phyloP scores from a whole-genome alignment of 805 yeast species.

The Candida incommunis region DNA sequence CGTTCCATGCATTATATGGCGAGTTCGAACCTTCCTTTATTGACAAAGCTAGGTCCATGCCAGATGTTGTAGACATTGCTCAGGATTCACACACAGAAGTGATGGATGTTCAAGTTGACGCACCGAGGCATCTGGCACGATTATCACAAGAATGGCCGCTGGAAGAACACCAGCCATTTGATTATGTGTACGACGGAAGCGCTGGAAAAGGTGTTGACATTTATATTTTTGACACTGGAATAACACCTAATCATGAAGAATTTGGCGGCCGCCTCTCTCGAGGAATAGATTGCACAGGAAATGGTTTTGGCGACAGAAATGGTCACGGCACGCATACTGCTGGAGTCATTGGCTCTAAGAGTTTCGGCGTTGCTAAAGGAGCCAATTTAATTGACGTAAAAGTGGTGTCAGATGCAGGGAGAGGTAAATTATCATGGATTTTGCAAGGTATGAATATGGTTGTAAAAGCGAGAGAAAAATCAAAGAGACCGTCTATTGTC shows the following conservation, averaged over 20 bases:
- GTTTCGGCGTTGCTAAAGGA: conserved; percentile 74
- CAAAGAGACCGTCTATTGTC: conserved; percentile 10
- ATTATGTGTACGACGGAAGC: conserved; percentile 7
- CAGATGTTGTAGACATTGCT: conserved; percentile 44
- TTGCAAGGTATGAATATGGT: conserved; percentile 22
- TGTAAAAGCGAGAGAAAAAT: conserved; percentile 7
- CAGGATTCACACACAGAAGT: conserved; percentile 54
- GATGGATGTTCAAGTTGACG: conserved; percentile 32
- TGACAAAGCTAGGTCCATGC: neutral
- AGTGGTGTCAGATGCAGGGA: conserved; percentile 48
- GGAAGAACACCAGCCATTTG: conserved; percentile 26
- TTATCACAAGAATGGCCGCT: conserved; percentile 13
- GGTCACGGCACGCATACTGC: conserved; percentile 98
- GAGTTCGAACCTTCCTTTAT: conserved; percentile 6
- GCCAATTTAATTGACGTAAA: conserved; percentile 73
- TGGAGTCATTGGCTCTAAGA: conserved; percentile 77
- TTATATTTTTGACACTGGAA: conserved; percentile 84
- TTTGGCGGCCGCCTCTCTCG: conserved; percentile 74
- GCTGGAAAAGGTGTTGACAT: conserved; percentile 20
- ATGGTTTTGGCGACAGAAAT: conserved; percentile 69
- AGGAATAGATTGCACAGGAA: conserved; percentile 71
- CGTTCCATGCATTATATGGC: conserved; percentile 12
- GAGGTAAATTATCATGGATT: conserved; percentile 34
- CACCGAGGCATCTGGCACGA: conserved; percentile 35
- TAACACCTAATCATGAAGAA: conserved; percentile 59